Evolutionary conservation across 2,329 filamentous ascomycete genomes (phyloP).

Genomic region (Alternaria ventricosa): DNA sequence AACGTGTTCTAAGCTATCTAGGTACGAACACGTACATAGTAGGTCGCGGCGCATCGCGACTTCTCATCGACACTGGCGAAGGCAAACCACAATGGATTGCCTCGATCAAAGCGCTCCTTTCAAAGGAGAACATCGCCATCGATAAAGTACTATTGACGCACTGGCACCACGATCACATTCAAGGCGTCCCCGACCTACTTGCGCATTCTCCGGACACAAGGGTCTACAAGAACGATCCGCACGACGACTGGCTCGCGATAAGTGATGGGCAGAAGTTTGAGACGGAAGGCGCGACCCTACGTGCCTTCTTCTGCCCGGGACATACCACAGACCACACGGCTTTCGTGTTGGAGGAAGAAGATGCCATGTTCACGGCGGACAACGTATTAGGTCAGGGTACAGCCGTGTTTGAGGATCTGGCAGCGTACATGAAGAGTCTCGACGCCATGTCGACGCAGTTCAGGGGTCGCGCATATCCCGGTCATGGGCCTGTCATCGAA

Average conservation of each 20-base stretch:
- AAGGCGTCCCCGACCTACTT: constrained; percentile 75
- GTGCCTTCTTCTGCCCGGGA: constrained; percentile 72
- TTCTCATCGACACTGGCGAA: constrained; percentile 91
- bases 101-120: constrained; percentile 68
- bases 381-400: constrained; percentile 89
- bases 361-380: constrained; percentile 87
- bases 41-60: constrained; percentile 72
- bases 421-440: constrained; percentile 71
- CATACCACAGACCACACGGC: constrained; percentile 85
- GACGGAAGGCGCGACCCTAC: constrained; percentile 69
- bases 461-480: constrained; percentile 78
- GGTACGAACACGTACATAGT: constrained; percentile 95
- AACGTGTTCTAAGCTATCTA: constrained; percentile 45
- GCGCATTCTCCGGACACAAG: constrained; percentile 66
- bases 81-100: constrained; percentile 76
- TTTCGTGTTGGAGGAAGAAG: constrained; percentile 76
- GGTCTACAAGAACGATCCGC: constrained; percentile 71
- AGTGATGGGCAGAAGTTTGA: constrained; percentile 62
- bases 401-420: constrained; percentile 80
- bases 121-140: constrained; percentile 71
- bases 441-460: constrained; percentile 72
- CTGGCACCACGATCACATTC: constrained; percentile 88
- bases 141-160: constrained; percentile 81
- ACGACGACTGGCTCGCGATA: constrained; percentile 59
- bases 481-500: constrained; percentile 80